These are phyloP conservation scores for Rhododendron ovatum DNA, from an alignment of 148 eudicot genomes.

Conservation along the genomic window DNA sequence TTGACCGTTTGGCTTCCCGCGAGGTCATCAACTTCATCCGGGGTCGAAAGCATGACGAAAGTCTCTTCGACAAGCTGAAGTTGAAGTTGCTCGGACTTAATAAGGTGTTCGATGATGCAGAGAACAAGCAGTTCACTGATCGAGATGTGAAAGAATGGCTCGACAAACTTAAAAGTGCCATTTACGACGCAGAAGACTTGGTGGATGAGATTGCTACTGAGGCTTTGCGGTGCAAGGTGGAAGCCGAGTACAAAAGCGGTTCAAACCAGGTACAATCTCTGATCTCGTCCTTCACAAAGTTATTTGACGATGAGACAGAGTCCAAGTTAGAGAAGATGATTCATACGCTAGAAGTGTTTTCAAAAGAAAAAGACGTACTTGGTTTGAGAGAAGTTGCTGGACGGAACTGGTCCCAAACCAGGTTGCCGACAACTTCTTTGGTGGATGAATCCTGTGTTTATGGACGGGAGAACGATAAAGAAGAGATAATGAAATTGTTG, in stretches of 20 bases:
- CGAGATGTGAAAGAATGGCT: too few relatives aligned
- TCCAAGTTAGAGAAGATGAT: neutral
- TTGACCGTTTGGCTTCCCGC: too few relatives aligned
- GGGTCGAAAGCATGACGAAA: too few relatives aligned
- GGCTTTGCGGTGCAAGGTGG: neutral
- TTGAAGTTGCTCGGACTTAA: neutral
- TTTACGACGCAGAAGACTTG: too few relatives aligned
- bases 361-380: neutral
- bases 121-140: too few relatives aligned
- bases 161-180: too few relatives aligned
- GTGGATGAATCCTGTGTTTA: neutral
- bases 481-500: neutral
- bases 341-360: neutral
- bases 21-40: too few relatives aligned
- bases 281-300: neutral
- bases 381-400: neutral
- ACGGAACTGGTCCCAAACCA: neutral
- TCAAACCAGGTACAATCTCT: neutral
- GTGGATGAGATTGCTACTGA: slow-evolving; percentile 7
- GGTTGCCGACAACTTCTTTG: neutral
- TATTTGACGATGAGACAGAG: neutral
- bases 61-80: neutral
- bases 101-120: too few relatives aligned
- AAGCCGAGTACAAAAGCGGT: neutral
- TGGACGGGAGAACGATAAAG: neutral